These are phyloP conservation scores for Arthromyces matolae DNA, from an alignment of 768 basidiomycete species.

Conservation along the genomic window DNA sequence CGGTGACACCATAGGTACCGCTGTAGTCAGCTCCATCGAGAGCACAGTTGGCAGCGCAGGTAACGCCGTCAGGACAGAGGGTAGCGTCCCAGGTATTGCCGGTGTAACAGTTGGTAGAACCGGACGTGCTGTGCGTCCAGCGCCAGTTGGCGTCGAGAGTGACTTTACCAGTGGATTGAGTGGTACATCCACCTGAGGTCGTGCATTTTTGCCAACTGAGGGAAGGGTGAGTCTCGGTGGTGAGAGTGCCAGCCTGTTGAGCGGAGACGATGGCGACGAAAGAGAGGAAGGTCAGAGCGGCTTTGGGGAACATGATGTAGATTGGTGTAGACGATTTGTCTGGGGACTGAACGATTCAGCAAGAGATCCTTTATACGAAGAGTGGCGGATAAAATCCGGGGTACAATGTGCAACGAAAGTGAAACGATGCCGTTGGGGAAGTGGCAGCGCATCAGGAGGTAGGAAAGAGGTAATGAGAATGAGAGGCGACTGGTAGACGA, in stretches of 20 bases:
- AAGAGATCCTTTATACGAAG: too few relatives aligned
- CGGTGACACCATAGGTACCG: neutral
- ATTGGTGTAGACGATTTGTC: too few relatives aligned
- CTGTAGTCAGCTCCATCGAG: slow-evolving; percentile 16
- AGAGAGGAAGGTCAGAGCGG: neutral
- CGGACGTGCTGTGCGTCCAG: slow-evolving; percentile 1
- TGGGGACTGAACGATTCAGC: too few relatives aligned
- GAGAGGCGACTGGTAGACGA: too few relatives aligned
- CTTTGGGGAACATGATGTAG: neutral
- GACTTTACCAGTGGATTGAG: slow-evolving; percentile 29
- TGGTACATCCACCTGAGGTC: slow-evolving; percentile 33
- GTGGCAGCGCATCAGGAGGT: too few relatives aligned
- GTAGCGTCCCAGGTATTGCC: slow-evolving; percentile 53
- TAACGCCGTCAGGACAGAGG: slow-evolving; percentile 44
- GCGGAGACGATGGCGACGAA: neutral
- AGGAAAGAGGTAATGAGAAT: too few relatives aligned
- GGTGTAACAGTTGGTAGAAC: slow-evolving; percentile 45
- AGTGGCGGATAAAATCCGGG: too few relatives aligned
- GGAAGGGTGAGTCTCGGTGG: neutral
- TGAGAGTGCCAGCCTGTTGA: neutral
- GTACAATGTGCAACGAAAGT: too few relatives aligned
- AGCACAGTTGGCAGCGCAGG: too few relatives aligned
- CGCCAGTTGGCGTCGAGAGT: slow-evolving; percentile 57
- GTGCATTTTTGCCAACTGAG: neutral
- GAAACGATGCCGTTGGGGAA: too few relatives aligned